These are phyloP conservation scores for Erigeron canadensis DNA, from an alignment of 129 eudicot species.

Conservation along the genomic window DNA sequence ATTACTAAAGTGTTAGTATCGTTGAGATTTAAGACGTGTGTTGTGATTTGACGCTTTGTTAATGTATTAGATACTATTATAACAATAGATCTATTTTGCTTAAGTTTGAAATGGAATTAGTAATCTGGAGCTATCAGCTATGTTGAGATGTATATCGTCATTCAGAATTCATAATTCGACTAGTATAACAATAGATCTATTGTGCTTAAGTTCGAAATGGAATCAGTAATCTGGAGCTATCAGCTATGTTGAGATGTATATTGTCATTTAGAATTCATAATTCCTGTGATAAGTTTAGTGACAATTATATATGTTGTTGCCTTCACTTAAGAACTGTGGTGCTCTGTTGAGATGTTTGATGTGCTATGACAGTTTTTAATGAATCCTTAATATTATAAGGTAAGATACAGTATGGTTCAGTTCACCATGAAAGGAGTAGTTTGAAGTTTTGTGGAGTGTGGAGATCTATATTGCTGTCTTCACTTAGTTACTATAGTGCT, in stretches of 20 bases:
- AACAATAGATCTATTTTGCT: neutral
- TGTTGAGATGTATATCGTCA: neutral
- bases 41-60: neutral
- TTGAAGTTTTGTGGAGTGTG: too few relatives aligned
- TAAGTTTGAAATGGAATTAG: neutral
- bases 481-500: neutral
- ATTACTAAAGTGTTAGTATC: neutral
- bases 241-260: neutral
- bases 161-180: neutral
- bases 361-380: neutral
- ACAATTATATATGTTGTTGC: neutral
- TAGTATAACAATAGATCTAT: neutral
- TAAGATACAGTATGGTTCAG: neutral
- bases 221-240: neutral
- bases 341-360: neutral
- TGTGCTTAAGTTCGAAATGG: neutral
- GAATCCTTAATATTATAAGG: neutral
- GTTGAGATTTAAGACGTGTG: neutral
- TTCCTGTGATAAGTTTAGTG: neutral
- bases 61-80: neutral
- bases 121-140: neutral
- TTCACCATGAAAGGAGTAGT: too few relatives aligned
- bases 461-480: too few relatives aligned
- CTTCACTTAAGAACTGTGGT: neutral
- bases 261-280: neutral